Evolutionary conservation across 2,329 filamentous ascomycete genomes (phyloP).

Genomic region (Hypoxylon sp.): DNA sequence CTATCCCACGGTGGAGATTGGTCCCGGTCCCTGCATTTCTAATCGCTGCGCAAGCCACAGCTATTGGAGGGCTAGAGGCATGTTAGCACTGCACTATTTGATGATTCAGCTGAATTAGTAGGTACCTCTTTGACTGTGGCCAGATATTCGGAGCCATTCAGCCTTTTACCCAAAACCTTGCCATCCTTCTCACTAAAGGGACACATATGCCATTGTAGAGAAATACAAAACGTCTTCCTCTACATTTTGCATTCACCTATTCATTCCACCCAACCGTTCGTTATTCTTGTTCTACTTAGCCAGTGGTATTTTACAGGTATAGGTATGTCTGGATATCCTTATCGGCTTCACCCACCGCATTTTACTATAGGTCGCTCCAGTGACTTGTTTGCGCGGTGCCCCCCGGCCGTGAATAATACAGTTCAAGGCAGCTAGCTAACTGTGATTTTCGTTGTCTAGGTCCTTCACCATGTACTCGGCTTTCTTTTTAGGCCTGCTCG

Average conservation of each 20-base stretch:
- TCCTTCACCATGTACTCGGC: slow-evolving; percentile 52
- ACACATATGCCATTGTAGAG: slow-evolving; percentile 45
- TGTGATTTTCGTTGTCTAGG: slow-evolving; percentile 11
- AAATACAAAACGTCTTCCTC: slow-evolving; percentile 42
- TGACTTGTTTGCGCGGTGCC: slow-evolving; percentile 4
- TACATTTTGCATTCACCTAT: slow-evolving; percentile 31
- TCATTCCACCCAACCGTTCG: slow-evolving; percentile 22
- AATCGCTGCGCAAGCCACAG: slow-evolving; percentile 40
- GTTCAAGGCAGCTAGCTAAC: slow-evolving; percentile 21
- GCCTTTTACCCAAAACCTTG: slow-evolving; percentile 42
- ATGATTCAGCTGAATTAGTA: slow-evolving; percentile 43
- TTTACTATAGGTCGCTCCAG: not conserved
- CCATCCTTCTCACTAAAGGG: slow-evolving; percentile 46
- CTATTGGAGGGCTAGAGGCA: slow-evolving; percentile 20
- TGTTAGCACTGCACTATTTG: slow-evolving; percentile 26
- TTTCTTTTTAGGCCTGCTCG: slow-evolving; percentile 68
- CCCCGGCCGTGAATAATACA: slow-evolving; percentile 2
- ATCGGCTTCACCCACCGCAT: slow-evolving; percentile 10
- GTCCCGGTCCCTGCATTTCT: slow-evolving; percentile 31
- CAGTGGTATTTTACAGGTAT: slow-evolving; percentile 38
- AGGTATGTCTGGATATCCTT: slow-evolving; percentile 29
- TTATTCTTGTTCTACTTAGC: slow-evolving; percentile 21
- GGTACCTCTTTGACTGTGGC: slow-evolving; percentile 36
- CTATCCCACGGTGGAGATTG: slow-evolving; percentile 23
- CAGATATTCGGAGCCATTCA: slow-evolving; percentile 50